Evolutionary conservation across 805 yeast genomes (phyloP), one percentile per base, ranked within the genome.

Genomic region (Ogataea nakhonphanomensis): DNA sequence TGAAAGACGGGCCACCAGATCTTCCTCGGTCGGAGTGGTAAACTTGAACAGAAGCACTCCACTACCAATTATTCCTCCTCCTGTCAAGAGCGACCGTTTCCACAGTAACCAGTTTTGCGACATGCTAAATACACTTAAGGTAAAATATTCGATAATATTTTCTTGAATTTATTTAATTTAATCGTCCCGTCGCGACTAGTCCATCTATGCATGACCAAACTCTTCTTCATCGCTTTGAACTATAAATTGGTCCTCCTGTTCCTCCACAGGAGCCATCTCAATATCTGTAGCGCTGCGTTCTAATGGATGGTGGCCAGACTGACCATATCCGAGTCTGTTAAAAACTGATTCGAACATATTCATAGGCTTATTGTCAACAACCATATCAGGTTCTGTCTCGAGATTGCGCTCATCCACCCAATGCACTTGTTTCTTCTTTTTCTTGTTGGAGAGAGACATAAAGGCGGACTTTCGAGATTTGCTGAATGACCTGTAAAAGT

Each of bases 11-110:
- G 80, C 77, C 29, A 89, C 72, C 33, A 90, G 62, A 55, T 90
- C 76, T 52, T 88, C 95, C 49, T 86, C 95, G 2, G 90, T 76
- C 3, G 98, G 98, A 0, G 88, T 81, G 0, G 90, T 78, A 60
- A 77, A 84, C 48, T 80, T 83, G 65, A 65, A 82, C 12, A 84
- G 66, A 5, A 85, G 49, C 0, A 80, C 76, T n/a, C 97, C 98
- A 0, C 78, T 53, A 5, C 82, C 86, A 2, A 86, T 67, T 13
- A 88, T 77, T 13, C 78, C 73, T n/a, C 76, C 76, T 8, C 95
- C 89, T 9, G 70, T 70, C 3, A 60, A 30, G 1, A 62, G 15
- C 4, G 58, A 50, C 29, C 55, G 57, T 34, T 55, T 62, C 53
- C 62, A 53, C 38, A 63, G 45, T 9, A 52, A 14, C 33, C 41